phyloP scores from a whole-genome alignment of 257 asterid species.

The Ligustrum vulgare region DNA sequence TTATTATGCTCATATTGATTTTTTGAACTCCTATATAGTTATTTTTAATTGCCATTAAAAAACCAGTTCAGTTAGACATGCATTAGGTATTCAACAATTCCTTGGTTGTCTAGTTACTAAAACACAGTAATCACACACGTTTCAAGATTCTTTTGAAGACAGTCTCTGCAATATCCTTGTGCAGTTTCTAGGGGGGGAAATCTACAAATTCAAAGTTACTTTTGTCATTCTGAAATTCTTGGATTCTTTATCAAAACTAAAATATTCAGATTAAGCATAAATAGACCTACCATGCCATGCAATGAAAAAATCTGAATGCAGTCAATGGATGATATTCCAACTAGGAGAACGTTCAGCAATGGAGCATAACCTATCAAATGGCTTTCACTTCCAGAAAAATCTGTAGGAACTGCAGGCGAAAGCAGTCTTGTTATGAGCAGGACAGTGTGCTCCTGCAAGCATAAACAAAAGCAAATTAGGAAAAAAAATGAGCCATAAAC shows the following conservation, averaged over 20 bases:
- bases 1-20: background rate
- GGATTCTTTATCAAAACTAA: constrained; percentile 9
- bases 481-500: constrained; percentile 5
- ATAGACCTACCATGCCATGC: constrained; percentile 89
- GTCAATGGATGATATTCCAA: constrained; percentile 78
- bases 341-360: constrained; percentile 78
- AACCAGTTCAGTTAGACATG: constrained; percentile 6
- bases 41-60: background rate
- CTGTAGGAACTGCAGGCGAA: constrained; percentile 74
- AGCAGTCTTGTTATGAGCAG: constrained; percentile 75
- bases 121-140: constrained; percentile 8
- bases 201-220: background rate
- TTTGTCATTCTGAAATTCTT: constrained; percentile 7
- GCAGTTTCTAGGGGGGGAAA: background rate
- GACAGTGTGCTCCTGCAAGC: constrained; percentile 80
- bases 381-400: constrained; percentile 74
- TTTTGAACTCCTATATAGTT: constrained; percentile 11
- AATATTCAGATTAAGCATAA: constrained; percentile 9
- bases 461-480: constrained; percentile 21
- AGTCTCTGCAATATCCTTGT: background rate
- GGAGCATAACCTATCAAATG: constrained; percentile 86
- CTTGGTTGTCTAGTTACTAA: background rate
- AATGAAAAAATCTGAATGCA: constrained; percentile 78
- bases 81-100: background rate
- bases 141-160: constrained; percentile 14